Conservation (phyloP, 768 basidiomycete species). For the Termitomyces eurrhizus region DNA sequence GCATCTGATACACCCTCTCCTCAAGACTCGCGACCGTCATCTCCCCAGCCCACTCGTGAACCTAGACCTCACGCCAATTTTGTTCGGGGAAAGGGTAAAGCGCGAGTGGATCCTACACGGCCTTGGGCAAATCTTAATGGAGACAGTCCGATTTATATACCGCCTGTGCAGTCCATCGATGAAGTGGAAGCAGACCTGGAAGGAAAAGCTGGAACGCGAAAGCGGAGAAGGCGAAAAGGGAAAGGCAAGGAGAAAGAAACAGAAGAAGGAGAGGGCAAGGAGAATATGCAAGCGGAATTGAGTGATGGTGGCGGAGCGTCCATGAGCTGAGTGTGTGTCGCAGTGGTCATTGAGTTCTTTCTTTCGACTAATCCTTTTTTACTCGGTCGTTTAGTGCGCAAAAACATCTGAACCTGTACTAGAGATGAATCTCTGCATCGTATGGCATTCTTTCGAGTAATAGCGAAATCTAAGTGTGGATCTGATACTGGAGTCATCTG, state of each 20-base stretch:
- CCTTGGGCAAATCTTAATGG: conserved; percentile 10
- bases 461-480: neutral
- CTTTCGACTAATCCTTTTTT: neutral
- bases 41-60: conserved; percentile 32
- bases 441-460: neutral
- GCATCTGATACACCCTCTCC: conserved; percentile 12
- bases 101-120: conserved; percentile 16
- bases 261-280: conserved; percentile 6
- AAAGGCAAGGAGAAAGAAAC: conserved; percentile 10
- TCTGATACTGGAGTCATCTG: neutral
- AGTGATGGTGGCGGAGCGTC: conserved; percentile 1
- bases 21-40: conserved; percentile 28
- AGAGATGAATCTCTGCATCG: neutral
- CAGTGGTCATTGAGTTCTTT: neutral
- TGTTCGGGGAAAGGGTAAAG: conserved; percentile 33
- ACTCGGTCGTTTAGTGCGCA: neutral
- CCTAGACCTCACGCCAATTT: conserved; percentile 32
- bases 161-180: conserved; percentile 17
- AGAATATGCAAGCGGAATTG: neutral
- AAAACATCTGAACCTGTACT: neutral
- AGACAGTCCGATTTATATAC: conserved; percentile 33
- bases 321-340: conserved; percentile 2
- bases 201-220: conserved; percentile 5
- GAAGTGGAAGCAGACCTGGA: conserved; percentile 3
- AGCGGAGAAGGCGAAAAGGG: conserved; percentile 7